Evolutionary conservation across 352 stramenopile genomes (phyloP), one percentile per base, ranked within the genome.

Genomic region (Globisporangium cederbergense): DNA sequence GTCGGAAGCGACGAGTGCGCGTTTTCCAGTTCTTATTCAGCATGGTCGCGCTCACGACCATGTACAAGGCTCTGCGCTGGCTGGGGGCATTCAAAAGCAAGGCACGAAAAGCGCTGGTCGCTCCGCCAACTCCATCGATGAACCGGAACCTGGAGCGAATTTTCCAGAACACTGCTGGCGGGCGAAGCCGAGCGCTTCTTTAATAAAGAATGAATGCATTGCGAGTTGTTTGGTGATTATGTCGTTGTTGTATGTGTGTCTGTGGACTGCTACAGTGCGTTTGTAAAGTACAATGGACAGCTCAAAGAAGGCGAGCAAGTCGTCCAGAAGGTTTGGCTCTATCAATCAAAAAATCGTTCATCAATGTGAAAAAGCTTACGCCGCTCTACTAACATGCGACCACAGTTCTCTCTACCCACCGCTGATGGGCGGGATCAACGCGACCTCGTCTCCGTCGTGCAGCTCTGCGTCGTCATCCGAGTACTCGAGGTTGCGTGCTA

Each of bases 371-470:
- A 42, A 20, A 22, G 16, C 18, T 9, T 11, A 49, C 14, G 13
- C 5, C 43, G 18, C 43, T 49, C 16, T 49, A 46, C 4, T 46
- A 49, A 16, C 16, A 22, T 16, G 18, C 18, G 4, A 49, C n/a
- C 14, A 4, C 13, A n/a, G 20, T 11, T 20, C 43, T 10, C 28
- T 22, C 74, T 62, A 88, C 1, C 79, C 79, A 20, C 79, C 79
- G 54, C 83, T 92, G 68, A 94, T 92, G n/a, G 86, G 86, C 52
- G 86, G 86, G 45, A 92, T 94, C 28, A 92, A 75, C 49, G 86
- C 86, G 42, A 94, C 83, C 66, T 94, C 86, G 73, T 94, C 86
- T 63, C 83, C 83, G 53, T 88, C 69, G 25, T 62, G 54, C 45
- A 94, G 68, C 60, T 42, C 60, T 32, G 64, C 67, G 64, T 90